A percentile compares a stretch with the other conserved stretches of the same genome.
Evolutionary conservation across 371 early-diverging fungal genomes (phyloP).

Genomic region (Syncephalastrum racemosum): DNA sequence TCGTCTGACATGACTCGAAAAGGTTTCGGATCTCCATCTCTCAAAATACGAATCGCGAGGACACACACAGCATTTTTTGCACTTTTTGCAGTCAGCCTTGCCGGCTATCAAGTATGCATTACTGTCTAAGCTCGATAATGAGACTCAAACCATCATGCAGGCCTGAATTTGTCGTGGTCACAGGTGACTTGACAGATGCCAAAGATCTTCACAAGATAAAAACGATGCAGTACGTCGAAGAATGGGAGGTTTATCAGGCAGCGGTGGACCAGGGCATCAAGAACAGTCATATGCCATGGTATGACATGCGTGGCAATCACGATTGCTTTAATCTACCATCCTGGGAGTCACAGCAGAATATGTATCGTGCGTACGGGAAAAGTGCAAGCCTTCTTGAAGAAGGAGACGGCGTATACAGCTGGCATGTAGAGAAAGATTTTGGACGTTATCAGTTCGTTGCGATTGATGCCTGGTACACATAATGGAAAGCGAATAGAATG

Average conservation of each 20-base stretch:
- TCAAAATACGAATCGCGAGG: constrained; percentile 66
- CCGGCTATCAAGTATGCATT: constrained; percentile 53
- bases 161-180: constrained; percentile 69
- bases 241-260: constrained; percentile 77
- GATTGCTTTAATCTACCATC: constrained; percentile 81
- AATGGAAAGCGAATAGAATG: not conserved
- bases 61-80: constrained; percentile 71
- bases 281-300: constrained; percentile 50
- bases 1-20: constrained; percentile 10
- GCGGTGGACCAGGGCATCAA: constrained; percentile 57
- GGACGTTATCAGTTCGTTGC: constrained; percentile 84
- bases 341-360: constrained; percentile 63
- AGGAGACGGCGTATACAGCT: constrained; percentile 59
- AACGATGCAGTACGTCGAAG: constrained; percentile 78
- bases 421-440: constrained; percentile 56
- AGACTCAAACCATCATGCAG: constrained; percentile 15
- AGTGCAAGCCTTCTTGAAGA: constrained; percentile 44
- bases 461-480: constrained; percentile 77
- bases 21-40: constrained; percentile 87
- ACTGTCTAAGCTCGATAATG: not conserved
- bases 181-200: constrained; percentile 89
- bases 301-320: constrained; percentile 87
- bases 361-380: constrained; percentile 56
- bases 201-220: constrained; percentile 63
- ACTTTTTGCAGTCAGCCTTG: constrained; percentile 72